Evolutionary conservation across 2,329 filamentous ascomycete species (phyloP).

Genomic region (Aspergillus sp.): DNA sequence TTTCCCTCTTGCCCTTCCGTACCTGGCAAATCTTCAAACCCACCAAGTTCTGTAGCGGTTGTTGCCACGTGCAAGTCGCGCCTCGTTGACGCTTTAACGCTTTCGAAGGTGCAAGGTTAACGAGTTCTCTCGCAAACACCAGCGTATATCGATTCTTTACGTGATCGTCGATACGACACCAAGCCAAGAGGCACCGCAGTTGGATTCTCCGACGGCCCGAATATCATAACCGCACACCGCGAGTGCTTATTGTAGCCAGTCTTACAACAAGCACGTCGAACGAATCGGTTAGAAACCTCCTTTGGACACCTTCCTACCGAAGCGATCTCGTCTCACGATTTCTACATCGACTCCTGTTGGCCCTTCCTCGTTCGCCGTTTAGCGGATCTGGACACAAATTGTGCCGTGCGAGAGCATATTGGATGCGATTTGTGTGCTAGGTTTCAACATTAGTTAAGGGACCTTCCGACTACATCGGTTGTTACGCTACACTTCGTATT

Average conservation of each 20-base stretch:
- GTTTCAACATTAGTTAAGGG: conserved; percentile 11
- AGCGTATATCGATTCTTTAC: conserved; percentile 10
- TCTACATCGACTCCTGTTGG: conserved; percentile 11
- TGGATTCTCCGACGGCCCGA: conserved; percentile 18
- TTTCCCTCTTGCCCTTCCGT: conserved; percentile 16
- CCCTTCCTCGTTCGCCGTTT: conserved; percentile 18
- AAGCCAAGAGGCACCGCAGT: conserved; percentile 12
- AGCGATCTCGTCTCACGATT: conserved; percentile 5
- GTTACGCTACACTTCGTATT: conserved; percentile 5
- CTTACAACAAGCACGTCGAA: conserved; percentile 8
- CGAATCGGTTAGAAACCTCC: neutral
- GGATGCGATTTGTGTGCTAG: conserved; percentile 33
- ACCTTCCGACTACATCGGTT: conserved; percentile 8
- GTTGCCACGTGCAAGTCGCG: conserved; percentile 34
- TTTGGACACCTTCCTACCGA: neutral
- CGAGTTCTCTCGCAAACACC: conserved; percentile 9
- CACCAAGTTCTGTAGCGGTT: conserved; percentile 17
- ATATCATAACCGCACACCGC: conserved; percentile 18
- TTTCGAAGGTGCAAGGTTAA: conserved; percentile 26
- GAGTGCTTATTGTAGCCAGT: conserved; percentile 5
- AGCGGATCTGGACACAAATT: conserved; percentile 13
- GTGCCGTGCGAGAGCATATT: conserved; percentile 14
- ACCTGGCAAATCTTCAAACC: conserved; percentile 1
- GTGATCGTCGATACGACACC: conserved; percentile 14
- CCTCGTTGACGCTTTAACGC: conserved; percentile 14